Conservation (phyloP, 2,329 filamentous ascomycete genomes). For the Fusarium xylarioides region DNA sequence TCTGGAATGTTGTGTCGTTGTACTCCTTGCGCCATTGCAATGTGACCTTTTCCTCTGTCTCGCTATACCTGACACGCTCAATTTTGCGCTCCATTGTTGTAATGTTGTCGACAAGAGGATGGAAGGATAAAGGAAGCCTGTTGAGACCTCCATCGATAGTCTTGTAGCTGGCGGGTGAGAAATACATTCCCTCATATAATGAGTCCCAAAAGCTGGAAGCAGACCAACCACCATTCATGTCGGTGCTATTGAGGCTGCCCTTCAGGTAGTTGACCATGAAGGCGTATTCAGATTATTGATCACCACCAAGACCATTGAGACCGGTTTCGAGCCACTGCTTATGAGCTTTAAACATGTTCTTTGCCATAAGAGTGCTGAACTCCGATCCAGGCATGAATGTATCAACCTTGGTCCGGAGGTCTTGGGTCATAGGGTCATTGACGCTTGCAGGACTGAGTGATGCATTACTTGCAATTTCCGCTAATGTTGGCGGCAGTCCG, state of each 20-base stretch:
- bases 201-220: background rate
- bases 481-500: background rate
- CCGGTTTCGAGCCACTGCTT: conserved; percentile 17
- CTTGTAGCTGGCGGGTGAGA: conserved; percentile 1
- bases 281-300: conserved; percentile 6
- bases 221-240: background rate
- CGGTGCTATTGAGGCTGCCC: background rate
- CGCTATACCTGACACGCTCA: background rate
- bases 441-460: background rate
- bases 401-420: background rate
- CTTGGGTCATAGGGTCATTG: background rate
- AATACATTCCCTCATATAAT: background rate
- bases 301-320: background rate
- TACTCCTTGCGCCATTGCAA: background rate
- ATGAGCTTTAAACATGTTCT: conserved; percentile 14
- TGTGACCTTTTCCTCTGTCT: background rate
- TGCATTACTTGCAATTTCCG: background rate
- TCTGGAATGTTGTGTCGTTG: conserved; percentile 4
- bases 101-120: background rate
- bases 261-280: conserved; percentile 18
- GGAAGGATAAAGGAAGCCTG: background rate
- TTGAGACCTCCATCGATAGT: background rate
- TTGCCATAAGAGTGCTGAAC: conserved; percentile 12
- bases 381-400: background rate
- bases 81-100: conserved; percentile 7